These are phyloP conservation scores for Saitozyma sp. DNA, from an alignment of 768 basidiomycete genomes.

Conservation along the genomic window DNA sequence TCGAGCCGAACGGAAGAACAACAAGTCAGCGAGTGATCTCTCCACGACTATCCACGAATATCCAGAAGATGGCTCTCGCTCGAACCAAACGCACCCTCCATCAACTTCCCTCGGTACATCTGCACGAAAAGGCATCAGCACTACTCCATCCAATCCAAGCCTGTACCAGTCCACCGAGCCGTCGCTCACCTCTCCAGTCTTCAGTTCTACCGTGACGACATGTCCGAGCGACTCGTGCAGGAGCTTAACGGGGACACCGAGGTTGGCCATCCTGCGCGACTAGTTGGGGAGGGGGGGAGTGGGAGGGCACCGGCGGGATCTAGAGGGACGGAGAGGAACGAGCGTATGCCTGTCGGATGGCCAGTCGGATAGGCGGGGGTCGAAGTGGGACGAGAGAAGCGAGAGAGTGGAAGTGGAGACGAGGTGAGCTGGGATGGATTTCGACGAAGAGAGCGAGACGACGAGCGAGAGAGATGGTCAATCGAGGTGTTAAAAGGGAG, in stretches of 20 bases:
- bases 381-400: no score
- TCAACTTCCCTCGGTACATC: conserved; percentile 91
- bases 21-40: conserved; percentile 4
- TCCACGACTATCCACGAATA: not conserved
- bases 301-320: no score
- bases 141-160: not conserved
- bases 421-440: no score
- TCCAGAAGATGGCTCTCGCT: no score
- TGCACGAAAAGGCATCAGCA: conserved; percentile 19
- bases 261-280: conserved; percentile 42
- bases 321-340: no score
- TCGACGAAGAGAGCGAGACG: no score
- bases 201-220: conserved; percentile 94
- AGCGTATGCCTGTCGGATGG: no score
- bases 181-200: conserved; percentile 76
- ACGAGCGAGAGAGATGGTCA: no score
- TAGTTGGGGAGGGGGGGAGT: no score
- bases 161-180: not conserved
- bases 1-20: conserved; percentile 1
- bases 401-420: no score
- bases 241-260: conserved; percentile 94
- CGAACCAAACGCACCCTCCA: conserved; percentile 71
- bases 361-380: no score
- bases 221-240: conserved; percentile 96
- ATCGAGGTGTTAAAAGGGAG: no score